Percentiles rank a stretch among this genome's conserved stretches.
Conservation (phyloP, 257 asterid species). For the Salvia miltiorrhiza region DNA sequence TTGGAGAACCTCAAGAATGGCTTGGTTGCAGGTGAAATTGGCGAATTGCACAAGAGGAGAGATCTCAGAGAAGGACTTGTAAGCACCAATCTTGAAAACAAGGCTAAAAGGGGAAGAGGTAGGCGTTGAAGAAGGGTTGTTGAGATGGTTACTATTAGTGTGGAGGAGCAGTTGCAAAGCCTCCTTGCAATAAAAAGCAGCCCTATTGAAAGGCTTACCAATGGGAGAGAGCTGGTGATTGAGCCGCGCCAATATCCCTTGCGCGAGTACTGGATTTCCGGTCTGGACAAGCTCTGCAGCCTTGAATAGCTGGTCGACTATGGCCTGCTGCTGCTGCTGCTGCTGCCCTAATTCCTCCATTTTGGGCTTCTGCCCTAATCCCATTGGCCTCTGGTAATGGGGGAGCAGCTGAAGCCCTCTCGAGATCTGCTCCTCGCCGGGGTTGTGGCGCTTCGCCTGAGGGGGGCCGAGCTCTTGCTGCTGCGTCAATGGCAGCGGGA, state of each 20-base stretch:
- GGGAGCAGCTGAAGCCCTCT: constrained; percentile 46
- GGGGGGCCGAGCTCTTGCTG: constrained; percentile 72
- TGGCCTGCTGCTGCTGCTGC: constrained; percentile 51
- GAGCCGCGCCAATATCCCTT: constrained; percentile 99
- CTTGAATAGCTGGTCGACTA: constrained; percentile 76
- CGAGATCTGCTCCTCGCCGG: constrained; percentile 48
- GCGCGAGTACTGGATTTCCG: constrained; percentile 90
- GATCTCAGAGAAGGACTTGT: constrained; percentile 83
- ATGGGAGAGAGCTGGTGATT: constrained; percentile 97
- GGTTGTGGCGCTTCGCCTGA: constrained; percentile 60
- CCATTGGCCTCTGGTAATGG: constrained; percentile 43
- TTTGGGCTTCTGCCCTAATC: constrained; percentile 47
- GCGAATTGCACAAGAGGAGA: constrained; percentile 86
- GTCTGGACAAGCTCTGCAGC: constrained; percentile 82
- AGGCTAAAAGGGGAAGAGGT: constrained; percentile 63
- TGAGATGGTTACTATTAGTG: constrained; percentile 21
- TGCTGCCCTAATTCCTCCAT: constrained; percentile 49
- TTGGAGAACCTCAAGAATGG: constrained; percentile 74
- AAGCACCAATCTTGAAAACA: constrained; percentile 78
- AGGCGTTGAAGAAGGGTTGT: constrained; percentile 16
- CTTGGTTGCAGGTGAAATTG: constrained; percentile 85
- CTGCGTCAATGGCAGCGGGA: constrained; percentile 49
- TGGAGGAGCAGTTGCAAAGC: constrained; percentile 67
- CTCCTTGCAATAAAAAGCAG: constrained; percentile 89
- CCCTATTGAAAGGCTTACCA: constrained; percentile 90